Conservation (phyloP, 2,329 filamentous ascomycete species). For the Diplodia mutila region DNA sequence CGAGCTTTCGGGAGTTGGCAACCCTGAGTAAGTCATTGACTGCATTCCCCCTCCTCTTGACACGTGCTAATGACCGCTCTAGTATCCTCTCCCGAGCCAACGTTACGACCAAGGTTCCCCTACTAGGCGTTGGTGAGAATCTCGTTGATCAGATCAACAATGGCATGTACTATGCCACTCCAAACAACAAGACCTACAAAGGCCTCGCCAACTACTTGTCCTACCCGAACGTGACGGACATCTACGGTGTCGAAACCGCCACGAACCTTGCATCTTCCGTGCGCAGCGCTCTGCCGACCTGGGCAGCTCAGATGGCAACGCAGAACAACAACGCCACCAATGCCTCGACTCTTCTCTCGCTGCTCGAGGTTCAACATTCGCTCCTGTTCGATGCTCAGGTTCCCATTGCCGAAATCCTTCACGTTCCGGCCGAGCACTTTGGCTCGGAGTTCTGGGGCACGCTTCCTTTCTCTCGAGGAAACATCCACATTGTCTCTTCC, state of each 20-base stretch:
- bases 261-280: conserved; percentile 30
- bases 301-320: conserved; percentile 28
- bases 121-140: conserved; percentile 33
- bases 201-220: conserved; percentile 34
- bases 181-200: conserved; percentile 30
- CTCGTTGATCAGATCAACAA: conserved; percentile 33
- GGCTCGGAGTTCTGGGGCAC: conserved; percentile 17
- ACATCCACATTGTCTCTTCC: conserved; percentile 46
- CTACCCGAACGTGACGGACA: conserved; percentile 32
- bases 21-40: conserved; percentile 10
- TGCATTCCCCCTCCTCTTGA: neutral
- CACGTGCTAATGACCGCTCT: neutral
- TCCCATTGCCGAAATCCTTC: conserved; percentile 37
- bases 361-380: conserved; percentile 36
- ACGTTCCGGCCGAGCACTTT: neutral
- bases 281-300: conserved; percentile 28
- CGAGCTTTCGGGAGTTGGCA: conserved; percentile 31
- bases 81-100: conserved; percentile 28
- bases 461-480: conserved; percentile 38
- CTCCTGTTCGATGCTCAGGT: conserved; percentile 47
- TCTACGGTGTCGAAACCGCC: conserved; percentile 32
- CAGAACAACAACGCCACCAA: conserved; percentile 24
- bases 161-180: conserved; percentile 24
- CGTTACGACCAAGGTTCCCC: conserved; percentile 11
- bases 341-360: conserved; percentile 24